These are phyloP conservation scores for Akebia trifoliata DNA, from an alignment of 164 flowering plant genomes.

Conservation along the genomic window DNA sequence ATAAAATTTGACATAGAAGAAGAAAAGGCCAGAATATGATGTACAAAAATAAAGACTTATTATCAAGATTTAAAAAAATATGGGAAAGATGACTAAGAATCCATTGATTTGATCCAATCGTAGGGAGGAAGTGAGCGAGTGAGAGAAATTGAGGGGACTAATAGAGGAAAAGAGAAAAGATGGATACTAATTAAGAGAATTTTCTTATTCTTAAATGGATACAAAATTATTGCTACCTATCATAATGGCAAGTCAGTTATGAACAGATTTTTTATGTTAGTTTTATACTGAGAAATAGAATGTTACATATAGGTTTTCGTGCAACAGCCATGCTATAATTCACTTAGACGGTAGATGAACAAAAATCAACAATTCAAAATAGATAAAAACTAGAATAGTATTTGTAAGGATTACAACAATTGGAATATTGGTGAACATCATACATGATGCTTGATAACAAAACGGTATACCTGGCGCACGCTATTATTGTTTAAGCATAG, in stretches of 20 bases:
- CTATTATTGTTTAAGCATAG: conserved; percentile 71
- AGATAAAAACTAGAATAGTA: neutral
- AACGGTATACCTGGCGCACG: conserved; percentile 58
- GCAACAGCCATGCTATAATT: neutral
- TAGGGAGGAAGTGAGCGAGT: too few relatives aligned
- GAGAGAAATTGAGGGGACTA: too few relatives aligned
- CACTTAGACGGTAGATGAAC: too few relatives aligned
- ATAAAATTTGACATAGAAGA: too few relatives aligned
- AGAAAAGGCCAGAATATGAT: too few relatives aligned
- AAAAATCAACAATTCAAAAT: neutral
- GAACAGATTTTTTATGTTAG: neutral
- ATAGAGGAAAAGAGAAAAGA: too few relatives aligned
- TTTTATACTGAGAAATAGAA: neutral
- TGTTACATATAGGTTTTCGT: neutral
- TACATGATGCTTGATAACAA: neutral
- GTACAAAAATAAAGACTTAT: too few relatives aligned
- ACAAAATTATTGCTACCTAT: neutral
- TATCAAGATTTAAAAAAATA: too few relatives aligned
- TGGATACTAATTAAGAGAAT: too few relatives aligned
- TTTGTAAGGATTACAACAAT: neutral
- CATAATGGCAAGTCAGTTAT: neutral
- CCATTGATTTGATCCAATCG: too few relatives aligned
- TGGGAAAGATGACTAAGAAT: too few relatives aligned
- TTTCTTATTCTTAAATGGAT: too few relatives aligned
- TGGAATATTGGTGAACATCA: neutral